Percentiles rank a stretch among this genome's conserved stretches.
These are phyloP conservation scores for Acanthamoeba sp. DNA, from an alignment of 208 protist species.

Conservation along the genomic window DNA sequence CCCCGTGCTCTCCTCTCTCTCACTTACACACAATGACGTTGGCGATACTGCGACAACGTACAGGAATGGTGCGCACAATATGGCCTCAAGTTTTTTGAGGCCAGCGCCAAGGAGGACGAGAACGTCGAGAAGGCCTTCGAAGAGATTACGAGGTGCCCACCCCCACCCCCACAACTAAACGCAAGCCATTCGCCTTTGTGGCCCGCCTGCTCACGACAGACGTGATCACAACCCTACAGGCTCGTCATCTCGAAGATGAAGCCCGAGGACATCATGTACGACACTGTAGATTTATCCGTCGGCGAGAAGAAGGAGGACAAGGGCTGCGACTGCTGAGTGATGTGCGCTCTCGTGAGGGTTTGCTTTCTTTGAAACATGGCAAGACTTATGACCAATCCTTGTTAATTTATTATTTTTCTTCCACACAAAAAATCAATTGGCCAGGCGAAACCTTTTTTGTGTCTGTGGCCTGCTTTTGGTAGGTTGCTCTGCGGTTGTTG, in stretches of 20 bases:
- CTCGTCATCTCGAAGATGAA: conserved; percentile 75
- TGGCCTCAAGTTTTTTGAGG: conserved; percentile 75
- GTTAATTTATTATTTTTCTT: no score
- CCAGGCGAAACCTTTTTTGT: no score
- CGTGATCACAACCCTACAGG: not conserved
- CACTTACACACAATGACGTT: not conserved
- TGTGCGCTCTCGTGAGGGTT: no score
- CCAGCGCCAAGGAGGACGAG: conserved; percentile 78
- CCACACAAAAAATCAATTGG: no score
- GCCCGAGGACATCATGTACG: conserved; percentile 74
- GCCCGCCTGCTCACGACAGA: no score
- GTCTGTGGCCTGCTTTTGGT: no score
- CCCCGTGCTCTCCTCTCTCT: not conserved
- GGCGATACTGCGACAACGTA: not conserved
- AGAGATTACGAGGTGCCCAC: conserved; percentile 66
- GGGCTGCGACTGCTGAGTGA: conserved; percentile 13
- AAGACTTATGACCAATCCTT: no score
- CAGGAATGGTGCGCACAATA: conserved; percentile 51
- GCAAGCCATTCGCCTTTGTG: no score
- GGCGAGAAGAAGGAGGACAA: conserved; percentile 59
- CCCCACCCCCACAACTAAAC: not conserved
- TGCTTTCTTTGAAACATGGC: no score
- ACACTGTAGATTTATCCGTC: conserved; percentile 73
- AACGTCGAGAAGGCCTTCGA: conserved; percentile 82
- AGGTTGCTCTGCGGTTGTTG: no score